These are phyloP conservation scores for Syzygium malaccense DNA, from an alignment of 441 rosid genomes.

Conservation along the genomic window DNA sequence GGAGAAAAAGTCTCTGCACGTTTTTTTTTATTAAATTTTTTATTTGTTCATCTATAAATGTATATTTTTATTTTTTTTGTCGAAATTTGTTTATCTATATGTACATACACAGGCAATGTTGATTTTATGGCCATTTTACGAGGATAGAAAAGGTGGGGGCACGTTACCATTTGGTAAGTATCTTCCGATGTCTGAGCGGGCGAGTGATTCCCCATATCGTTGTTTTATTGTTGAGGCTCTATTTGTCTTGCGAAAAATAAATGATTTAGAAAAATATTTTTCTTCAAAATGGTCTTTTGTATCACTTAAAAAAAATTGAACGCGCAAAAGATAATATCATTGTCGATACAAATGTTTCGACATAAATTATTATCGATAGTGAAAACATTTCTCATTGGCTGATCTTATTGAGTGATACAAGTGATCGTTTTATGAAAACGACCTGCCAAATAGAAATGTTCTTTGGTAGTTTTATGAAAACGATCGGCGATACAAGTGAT, in stretches of 20 bases:
- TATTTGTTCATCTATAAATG: not conserved
- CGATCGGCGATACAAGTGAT: no score
- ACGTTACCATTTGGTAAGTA: not conserved
- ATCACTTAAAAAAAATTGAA: no score
- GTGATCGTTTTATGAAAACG: no score
- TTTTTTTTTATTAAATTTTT: not conserved
- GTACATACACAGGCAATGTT: not conserved
- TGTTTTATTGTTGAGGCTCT: no score
- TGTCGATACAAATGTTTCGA: accelerated
- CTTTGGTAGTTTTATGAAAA: no score
- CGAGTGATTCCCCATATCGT: not conserved
- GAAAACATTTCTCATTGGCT: no score
- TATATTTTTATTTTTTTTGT: no score
- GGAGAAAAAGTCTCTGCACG: not conserved
- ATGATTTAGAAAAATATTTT: not conserved
- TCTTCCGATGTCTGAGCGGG: not conserved
- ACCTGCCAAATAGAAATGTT: no score
- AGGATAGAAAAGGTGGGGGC: not conserved
- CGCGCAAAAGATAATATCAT: no score
- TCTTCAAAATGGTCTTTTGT: not conserved
- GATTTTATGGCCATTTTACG: not conserved
- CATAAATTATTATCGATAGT: no score
- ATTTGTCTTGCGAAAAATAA: not conserved
- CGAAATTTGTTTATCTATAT: no score
- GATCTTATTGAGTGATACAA: no score